Base-by-base conservation (phyloP, 768 basidiomycete genomes). In the Porphyrellus cyaneotinctus region DNA sequence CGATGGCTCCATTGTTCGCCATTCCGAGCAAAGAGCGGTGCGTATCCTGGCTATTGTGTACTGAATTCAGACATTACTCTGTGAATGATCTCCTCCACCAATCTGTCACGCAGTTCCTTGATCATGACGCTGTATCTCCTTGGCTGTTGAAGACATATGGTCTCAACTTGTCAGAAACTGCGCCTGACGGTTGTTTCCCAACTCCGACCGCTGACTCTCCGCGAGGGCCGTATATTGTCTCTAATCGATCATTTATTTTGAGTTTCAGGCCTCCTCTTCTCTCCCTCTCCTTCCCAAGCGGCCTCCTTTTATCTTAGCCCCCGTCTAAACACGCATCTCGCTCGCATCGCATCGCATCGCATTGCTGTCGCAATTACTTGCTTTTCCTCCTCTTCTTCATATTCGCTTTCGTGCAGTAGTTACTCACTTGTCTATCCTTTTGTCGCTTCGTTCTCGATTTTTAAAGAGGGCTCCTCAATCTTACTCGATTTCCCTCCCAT, bases 311-410 rank as follows among this genome's bases (percentile, higher is more conserved):
- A 68, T 63, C 68, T 70, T 69, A 69, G 49, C 57, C 56, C 43
- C 62, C 62, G 35, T 54, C 64, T 69, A 69, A 69, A 70, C 50
- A 53, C 60, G 36, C 60, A 60, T 62, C 57, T 68, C 57, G 56
- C 51, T 69, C 48, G 59, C 54, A 61, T 69, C 65, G 61, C 63
- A 61, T 69, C 62, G 68, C 63, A 61, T 69, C 62, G 68, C 64
- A 71, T 71, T 61, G 68, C 68, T 69, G 51, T 69, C 68, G 57
- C 57, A 61, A 47, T 49, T 55, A 43, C 46, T 50, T 51, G 55
- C 56, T 54, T 59, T 58, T 56, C 37, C 44, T 45, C 43, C 45
- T 57, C 46, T 52, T 59, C 54, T 43, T 57, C 54, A 46, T 33
- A 51, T 33, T 63, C 60, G 64, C 71, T 67, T 64, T 66, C 61